Evolutionary conservation across 176 grass and related monocot species (phyloP), one percentile per base, ranked within the genome.

Genomic region (Eragrostis nindensis): DNA sequence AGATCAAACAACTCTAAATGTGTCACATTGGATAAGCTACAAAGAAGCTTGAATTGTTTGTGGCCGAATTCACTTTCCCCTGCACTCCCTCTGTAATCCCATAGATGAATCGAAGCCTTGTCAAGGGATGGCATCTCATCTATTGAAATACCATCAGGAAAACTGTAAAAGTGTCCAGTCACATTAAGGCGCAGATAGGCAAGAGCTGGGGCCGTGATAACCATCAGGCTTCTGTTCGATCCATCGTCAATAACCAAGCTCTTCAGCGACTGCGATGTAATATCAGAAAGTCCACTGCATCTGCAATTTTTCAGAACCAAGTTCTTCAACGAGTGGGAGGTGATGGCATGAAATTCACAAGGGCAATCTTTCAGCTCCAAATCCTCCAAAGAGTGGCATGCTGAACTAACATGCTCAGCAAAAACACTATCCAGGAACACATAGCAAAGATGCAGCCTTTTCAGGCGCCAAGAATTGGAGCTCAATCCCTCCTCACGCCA

Each of bases 1-100:
- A 83, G 24, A 44, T 60, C 47, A 2, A 59, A 74, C 36, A 66
- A n/a, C 80, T 54, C 36, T 54, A 83, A 65, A 65, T 25, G 54
- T 2, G 16, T 21, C 32, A 63, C 70, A 7, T 32, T 83, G 1
- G 43, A 74, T 18, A 66, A 25, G 61, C 39, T 66, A 27, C 30
- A 8, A 3, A 83, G 59, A 66, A 83, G 36, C 22, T 5, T 15
- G 5, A 1, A 48, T 21, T 66, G 80, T 18, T 21, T 8, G 9
- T 11, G 14, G 2, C 12, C 0, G 26, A 70, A 13, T 70, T 70
- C 25, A 69, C 66, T 24, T 44, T 36, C 32, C 32, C 32, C 1
- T 15, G 12, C 0, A 0, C 0, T 0, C 21, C 2, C 8, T 9
- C 21, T 3, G 8, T 27, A 5, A 40, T 41, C 12, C 38, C 45